These are phyloP conservation scores for Didymosphaeria variabile DNA, from an alignment of 2,329 filamentous ascomycete genomes.

Conservation along the genomic window DNA sequence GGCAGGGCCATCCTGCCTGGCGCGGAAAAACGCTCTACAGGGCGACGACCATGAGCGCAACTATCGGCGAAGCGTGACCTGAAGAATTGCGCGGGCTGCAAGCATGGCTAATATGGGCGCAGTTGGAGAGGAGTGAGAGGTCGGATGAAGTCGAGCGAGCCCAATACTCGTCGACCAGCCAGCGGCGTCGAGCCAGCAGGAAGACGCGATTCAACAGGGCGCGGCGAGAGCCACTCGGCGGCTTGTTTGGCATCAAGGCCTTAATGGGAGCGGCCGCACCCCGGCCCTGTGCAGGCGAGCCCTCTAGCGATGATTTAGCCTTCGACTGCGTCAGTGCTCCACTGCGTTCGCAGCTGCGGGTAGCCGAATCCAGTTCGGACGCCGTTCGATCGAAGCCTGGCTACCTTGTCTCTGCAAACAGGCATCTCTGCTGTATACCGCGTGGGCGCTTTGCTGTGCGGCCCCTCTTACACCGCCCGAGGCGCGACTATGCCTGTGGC, in stretches of 20 bases:
- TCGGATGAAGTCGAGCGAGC: slow-evolving; percentile 34
- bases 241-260: slow-evolving; percentile 17
- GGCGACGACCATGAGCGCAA: slow-evolving; percentile 28
- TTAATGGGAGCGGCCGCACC: slow-evolving; percentile 19
- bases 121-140: slow-evolving; percentile 25
- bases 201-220: slow-evolving; percentile 30
- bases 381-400: not conserved
- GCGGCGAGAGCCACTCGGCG: slow-evolving; percentile 29
- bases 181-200: slow-evolving; percentile 29
- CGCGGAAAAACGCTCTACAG: slow-evolving; percentile 22
- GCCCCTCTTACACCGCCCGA: not conserved
- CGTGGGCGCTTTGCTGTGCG: not conserved
- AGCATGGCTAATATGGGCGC: slow-evolving; percentile 38
- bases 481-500: not conserved
- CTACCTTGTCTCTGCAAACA: not conserved
- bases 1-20: slow-evolving; percentile 46
- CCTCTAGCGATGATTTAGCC: slow-evolving; percentile 14
- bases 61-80: slow-evolving; percentile 31
- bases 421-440: too few species aligned
- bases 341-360: slow-evolving; percentile 14
- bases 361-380: slow-evolving; percentile 5
- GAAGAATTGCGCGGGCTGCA: slow-evolving; percentile 33
- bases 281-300: slow-evolving; percentile 14
- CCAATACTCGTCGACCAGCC: slow-evolving; percentile 31
- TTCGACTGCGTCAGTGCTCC: slow-evolving; percentile 13